Evolutionary conservation across 106 monocot species (phyloP).

Genomic region (Dactylorhiza incarnata): DNA sequence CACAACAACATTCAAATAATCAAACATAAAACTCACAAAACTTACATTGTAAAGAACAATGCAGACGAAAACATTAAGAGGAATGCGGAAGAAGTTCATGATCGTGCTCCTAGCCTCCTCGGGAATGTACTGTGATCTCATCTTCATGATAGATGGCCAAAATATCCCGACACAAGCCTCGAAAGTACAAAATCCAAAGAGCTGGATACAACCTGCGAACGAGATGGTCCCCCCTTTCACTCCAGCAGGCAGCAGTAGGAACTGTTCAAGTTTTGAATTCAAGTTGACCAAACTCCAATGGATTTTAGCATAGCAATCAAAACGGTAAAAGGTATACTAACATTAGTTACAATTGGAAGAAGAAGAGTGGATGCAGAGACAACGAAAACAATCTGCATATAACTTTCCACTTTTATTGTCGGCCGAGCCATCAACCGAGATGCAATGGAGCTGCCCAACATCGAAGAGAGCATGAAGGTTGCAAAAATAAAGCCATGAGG

Average conservation of each 20-base stretch:
- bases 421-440: constrained; percentile 67
- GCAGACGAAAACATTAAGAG: constrained; percentile 91
- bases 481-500: constrained; percentile 98
- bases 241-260: constrained; percentile 38
- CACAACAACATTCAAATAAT: neutral
- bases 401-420: constrained; percentile 76
- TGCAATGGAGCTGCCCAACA: constrained; percentile 96
- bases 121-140: constrained; percentile 96
- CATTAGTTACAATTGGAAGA: constrained; percentile 70
- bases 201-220: constrained; percentile 62
- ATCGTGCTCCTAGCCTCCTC: constrained; percentile 98
- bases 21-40: constrained; percentile 27
- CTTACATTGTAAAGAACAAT: constrained; percentile 97
- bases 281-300: neutral
- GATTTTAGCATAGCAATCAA: neutral
- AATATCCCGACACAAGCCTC: constrained; percentile 94
- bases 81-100: constrained; percentile 99
- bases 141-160: constrained; percentile 99
- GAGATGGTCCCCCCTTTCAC: constrained; percentile 64
- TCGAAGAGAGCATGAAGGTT: constrained; percentile 96
- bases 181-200: constrained; percentile 86
- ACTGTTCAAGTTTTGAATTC: constrained; percentile 28
- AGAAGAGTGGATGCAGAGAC: constrained; percentile 72
- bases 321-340: constrained; percentile 17
- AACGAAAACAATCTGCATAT: constrained; percentile 88